Evolutionary conservation across 2,329 filamentous ascomycete genomes (phyloP).

Genomic region (Penicillium sp.): DNA sequence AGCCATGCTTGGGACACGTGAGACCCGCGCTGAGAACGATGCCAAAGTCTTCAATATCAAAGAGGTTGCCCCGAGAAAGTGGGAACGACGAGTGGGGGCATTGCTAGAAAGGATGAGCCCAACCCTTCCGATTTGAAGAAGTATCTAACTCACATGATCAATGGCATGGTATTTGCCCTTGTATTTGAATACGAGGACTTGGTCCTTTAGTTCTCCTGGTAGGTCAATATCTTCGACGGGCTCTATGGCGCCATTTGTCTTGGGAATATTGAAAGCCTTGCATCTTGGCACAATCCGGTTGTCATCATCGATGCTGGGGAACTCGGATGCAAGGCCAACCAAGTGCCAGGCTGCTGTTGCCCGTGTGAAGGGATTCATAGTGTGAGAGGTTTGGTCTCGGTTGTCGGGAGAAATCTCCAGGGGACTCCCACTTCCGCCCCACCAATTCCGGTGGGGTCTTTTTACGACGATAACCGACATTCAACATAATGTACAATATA

Average conservation of each 20-base stretch:
- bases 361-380: conserved; percentile 24
- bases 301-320: conserved; percentile 51
- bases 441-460: not conserved
- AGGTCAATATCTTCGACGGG: conserved; percentile 28
- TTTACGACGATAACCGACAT: not conserved
- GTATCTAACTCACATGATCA: conserved; percentile 56
- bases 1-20: conserved; percentile 66
- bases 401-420: conserved; percentile 1
- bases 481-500: not conserved
- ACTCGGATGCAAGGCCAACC: conserved; percentile 54
- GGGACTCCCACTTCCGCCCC: not conserved
- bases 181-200: conserved; percentile 65
- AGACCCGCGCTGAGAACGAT: conserved; percentile 51
- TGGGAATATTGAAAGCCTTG: conserved; percentile 55
- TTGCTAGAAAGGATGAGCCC: conserved; percentile 43
- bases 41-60: conserved; percentile 73
- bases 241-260: conserved; percentile 29
- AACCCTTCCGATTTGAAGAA: not conserved
- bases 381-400: not conserved
- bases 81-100: conserved; percentile 69
- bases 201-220: conserved; percentile 50
- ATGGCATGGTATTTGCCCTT: conserved; percentile 64
- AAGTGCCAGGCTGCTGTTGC: conserved; percentile 48
- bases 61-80: conserved; percentile 60
- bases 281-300: conserved; percentile 50